These are phyloP conservation scores for Pichia cephalocereana DNA, from an alignment of 805 yeast genomes.

Conservation along the genomic window DNA sequence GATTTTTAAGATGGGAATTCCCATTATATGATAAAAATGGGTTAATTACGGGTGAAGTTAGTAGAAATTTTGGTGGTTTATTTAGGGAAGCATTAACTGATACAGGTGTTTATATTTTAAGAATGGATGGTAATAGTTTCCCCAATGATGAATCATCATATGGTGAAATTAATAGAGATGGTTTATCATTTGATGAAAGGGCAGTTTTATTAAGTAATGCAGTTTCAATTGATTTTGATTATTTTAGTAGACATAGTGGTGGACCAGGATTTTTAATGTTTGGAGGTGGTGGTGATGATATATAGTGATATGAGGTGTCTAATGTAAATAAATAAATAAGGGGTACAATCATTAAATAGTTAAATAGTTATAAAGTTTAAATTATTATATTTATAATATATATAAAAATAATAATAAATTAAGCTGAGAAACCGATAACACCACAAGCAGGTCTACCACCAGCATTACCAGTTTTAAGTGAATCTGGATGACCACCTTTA, in stretches of 20 bases:
- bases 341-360: no score
- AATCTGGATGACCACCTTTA: constrained; percentile 85
- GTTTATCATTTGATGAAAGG: constrained; percentile 65
- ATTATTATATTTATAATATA: no score
- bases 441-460: constrained; percentile 99
- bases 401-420: no score
- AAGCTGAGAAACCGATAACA: constrained; percentile 73
- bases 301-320: no score
- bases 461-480: constrained; percentile 93
- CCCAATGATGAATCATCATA: constrained; percentile 46
- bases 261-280: constrained; percentile 34
- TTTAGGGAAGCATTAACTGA: constrained; percentile 92
- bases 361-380: no score
- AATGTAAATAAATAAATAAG: no score
- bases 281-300: constrained; percentile 6
- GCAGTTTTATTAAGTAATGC: constrained; percentile 84
- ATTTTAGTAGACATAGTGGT: constrained; percentile 86
- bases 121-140: constrained; percentile 72
- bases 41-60: constrained; percentile 63
- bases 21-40: constrained; percentile 57
- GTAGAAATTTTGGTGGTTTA: constrained; percentile 91
- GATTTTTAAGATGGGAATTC: constrained; percentile 78
- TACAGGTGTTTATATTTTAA: constrained; percentile 75
- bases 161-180: constrained; percentile 31
- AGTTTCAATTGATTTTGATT: constrained; percentile 89